Evolutionary conservation across 495 filamentous ascomycete genomes (phyloP).

Genomic region (Penicillium waksmanii): DNA sequence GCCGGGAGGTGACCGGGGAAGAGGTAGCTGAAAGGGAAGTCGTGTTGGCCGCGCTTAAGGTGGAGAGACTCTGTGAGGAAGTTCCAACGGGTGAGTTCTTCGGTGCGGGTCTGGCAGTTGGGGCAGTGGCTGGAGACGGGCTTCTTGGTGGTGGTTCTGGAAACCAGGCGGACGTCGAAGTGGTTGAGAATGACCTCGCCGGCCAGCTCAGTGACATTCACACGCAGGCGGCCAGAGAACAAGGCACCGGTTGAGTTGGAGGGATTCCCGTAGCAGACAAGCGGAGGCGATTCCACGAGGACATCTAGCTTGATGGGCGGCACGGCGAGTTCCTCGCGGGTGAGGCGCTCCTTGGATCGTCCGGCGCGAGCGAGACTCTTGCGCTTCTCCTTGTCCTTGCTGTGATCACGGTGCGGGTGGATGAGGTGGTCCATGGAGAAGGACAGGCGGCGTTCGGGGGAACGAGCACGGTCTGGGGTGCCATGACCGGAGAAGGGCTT

Average conservation of each 20-base stretch:
- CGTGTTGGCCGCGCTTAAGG: conserved; percentile 67
- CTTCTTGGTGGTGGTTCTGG: conserved; percentile 71
- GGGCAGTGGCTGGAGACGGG: conserved; percentile 77
- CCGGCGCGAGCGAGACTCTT: conserved; percentile 39
- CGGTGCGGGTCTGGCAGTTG: conserved; percentile 70
- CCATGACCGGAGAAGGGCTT: conserved; percentile 30
- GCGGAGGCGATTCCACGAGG: conserved; percentile 85
- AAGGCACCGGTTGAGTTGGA: conserved; percentile 82
- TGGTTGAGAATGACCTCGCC: conserved; percentile 63
- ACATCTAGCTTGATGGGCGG: conserved; percentile 67
- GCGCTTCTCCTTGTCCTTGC: conserved; percentile 50
- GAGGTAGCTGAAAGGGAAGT: conserved; percentile 90
- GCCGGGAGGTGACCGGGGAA: conserved; percentile 86
- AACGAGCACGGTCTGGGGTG: conserved; percentile 37
- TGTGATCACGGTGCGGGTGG: conserved; percentile 48
- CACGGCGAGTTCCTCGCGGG: conserved; percentile 28
- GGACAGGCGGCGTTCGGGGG: conserved; percentile 49
- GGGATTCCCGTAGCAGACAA: conserved; percentile 79
- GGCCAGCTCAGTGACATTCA: conserved; percentile 65
- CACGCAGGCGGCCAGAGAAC: conserved; percentile 79
- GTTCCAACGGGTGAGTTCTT: conserved; percentile 76
- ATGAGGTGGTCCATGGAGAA: conserved; percentile 51
- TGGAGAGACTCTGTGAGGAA: conserved; percentile 70
- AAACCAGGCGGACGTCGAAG: conserved; percentile 70
- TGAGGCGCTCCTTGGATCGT: conserved; percentile 46